Base-by-base conservation (phyloP, 179 eudicot genomes). In the Beta lomatogona region DNA sequence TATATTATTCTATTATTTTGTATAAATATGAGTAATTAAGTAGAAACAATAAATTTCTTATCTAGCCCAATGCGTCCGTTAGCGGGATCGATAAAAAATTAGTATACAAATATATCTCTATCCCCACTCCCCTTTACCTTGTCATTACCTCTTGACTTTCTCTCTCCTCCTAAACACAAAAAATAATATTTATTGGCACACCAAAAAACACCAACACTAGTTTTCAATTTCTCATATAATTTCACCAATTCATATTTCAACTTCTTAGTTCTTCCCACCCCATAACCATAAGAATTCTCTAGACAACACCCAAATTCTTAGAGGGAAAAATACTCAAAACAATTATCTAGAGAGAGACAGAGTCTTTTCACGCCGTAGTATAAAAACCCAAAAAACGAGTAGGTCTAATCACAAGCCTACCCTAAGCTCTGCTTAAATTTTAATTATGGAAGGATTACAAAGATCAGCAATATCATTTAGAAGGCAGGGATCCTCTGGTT, bases 401-500 rank as follows among this genome's bases (percentile, higher is more conserved):
- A 31, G 36, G 36, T 31, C 36, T 31, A 1, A 31, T 31, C 36
- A 31, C 36, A 31, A 31, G 36, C 36, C 36, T 31, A 31, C 2
- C 36, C 5, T 13, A 48, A 48, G 4, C 52, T 48, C 52, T 36
- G 41, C 41, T 36, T 36, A 36, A 48, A 48, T 48, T 48, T 3
- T 48, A 48, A 48, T 48, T 36, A 86, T 88, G 88, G 87, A 72
- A 3, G 87, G 87, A 16, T 81, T 88, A 25, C 84, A 86, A 80
- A 84, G 90, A 77, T 88, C 90, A 28, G 72, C 72, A 63, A 86
- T 82, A 61, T 86, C 88, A 1, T 88, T 88, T 28, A 84, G 90
- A 19, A 84, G 90, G 69, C 88, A 88, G 12, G 90, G 90, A 14
- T 88, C 90, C 21, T 88, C 90, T 46, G 90, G 90, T 25, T 60